Percentiles rank a stretch among this genome's conserved stretches.
phyloP scores from a whole-genome alignment of 805 yeast genomes.

The Zygotorulaspora chibaensis region DNA sequence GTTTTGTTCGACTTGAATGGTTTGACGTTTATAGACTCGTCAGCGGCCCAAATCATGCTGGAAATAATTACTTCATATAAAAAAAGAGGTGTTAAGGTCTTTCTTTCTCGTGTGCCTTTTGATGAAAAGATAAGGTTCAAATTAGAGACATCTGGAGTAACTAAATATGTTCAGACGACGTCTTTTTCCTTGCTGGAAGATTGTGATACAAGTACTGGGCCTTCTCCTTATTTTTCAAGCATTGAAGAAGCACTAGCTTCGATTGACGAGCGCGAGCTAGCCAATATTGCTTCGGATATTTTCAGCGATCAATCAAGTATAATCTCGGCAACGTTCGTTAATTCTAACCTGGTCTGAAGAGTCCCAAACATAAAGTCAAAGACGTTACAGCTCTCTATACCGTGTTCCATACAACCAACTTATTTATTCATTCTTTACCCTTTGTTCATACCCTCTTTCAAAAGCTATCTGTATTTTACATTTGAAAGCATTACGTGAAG shows the following conservation, averaged over 20 bases:
- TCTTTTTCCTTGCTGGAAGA: background rate
- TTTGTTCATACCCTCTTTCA: no score
- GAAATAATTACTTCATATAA: conserved; percentile 58
- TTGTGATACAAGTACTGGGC: conserved; percentile 2
- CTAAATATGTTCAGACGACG: conserved; percentile 34
- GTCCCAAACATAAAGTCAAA: background rate
- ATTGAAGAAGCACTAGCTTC: conserved; percentile 55
- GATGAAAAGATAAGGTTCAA: conserved; percentile 44
- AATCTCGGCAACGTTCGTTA: conserved; percentile 11
- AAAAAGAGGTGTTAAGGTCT: conserved; percentile 51
- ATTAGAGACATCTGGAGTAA: conserved; percentile 54
- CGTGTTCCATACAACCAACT: no score
- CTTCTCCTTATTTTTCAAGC: conserved; percentile 44
- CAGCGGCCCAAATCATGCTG: conserved; percentile 67
- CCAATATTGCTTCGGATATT: conserved; percentile 4
- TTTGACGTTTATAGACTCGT: conserved; percentile 74
- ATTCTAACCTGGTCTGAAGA: conserved; percentile 13
- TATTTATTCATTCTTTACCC: background rate
- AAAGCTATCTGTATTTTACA: no score
- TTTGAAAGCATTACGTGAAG: no score
- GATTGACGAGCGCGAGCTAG: conserved; percentile 36
- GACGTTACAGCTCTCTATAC: no score
- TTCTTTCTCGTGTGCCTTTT: conserved; percentile 57
- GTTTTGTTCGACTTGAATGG: conserved; percentile 78
- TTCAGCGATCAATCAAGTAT: conserved; percentile 11